These are phyloP conservation scores for Stramenopiles sp. DNA, from an alignment of 352 stramenopile species.

Conservation along the genomic window DNA sequence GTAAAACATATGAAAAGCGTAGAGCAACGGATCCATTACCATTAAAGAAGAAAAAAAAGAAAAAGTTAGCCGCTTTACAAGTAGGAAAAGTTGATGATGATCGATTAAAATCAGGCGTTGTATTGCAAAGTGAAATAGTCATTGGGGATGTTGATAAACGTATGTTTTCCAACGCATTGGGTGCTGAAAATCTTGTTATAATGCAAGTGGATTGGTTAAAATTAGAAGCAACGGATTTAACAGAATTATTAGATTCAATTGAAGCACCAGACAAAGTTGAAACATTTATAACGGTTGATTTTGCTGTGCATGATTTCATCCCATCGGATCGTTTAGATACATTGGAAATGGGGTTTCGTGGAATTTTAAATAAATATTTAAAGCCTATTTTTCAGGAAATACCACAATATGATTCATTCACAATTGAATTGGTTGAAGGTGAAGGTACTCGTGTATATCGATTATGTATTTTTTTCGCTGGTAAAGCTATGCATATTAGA, in stretches of 20 bases:
- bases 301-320: neutral
- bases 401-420: neutral
- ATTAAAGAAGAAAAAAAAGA: neutral
- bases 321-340: neutral
- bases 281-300: neutral
- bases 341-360: neutral
- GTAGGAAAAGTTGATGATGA: neutral
- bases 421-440: neutral
- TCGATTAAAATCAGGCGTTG: neutral
- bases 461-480: neutral
- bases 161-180: neutral
- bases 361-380: neutral
- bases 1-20: neutral
- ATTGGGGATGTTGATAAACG: neutral
- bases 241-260: neutral
- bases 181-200: neutral
- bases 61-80: neutral
- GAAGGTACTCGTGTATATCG: neutral
- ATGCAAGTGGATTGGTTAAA: neutral
- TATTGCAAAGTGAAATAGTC: neutral
- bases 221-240: neutral
- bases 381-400: neutral
- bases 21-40: neutral
- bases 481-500: neutral
- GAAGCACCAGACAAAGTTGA: neutral